Conservation (phyloP, 2,329 filamentous ascomycete species). For the Gyromitra esculenta region DNA sequence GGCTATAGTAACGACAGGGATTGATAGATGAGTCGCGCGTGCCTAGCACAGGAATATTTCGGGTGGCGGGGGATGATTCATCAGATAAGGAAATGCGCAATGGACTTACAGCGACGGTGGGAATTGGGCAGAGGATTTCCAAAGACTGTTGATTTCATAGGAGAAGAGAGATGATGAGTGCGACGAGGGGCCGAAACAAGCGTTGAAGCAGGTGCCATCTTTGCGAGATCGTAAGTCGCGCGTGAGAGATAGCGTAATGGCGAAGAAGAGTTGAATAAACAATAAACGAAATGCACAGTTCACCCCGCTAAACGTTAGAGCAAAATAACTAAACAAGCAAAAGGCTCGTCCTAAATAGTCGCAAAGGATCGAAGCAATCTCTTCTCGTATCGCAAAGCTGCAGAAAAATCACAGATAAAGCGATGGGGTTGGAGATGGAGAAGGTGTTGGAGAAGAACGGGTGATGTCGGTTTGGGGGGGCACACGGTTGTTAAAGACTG, state of each 20-base stretch:
- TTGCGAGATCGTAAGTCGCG: slow-evolving; percentile 17
- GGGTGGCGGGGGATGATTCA: slow-evolving; percentile 51
- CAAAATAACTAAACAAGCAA: slow-evolving; percentile 10
- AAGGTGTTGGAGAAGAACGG: slow-evolving; percentile 28
- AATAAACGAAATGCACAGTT: slow-evolving; percentile 25
- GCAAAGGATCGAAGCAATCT: slow-evolving; percentile 10
- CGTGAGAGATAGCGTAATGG: slow-evolving; percentile 7
- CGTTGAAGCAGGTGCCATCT: slow-evolving; percentile 47
- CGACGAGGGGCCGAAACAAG: slow-evolving; percentile 38
- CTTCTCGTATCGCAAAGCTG: slow-evolving; percentile 15
- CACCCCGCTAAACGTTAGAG: slow-evolving; percentile 1
- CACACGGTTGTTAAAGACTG: slow-evolving; percentile 45
- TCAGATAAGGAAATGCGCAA: slow-evolving; percentile 15
- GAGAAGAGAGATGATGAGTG: slow-evolving; percentile 26
- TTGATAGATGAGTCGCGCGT: slow-evolving; percentile 26
- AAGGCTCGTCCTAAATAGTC: slow-evolving; percentile 1
- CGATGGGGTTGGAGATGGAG: slow-evolving; percentile 25
- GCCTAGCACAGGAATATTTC: slow-evolving; percentile 38
- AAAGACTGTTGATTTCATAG: slow-evolving; percentile 40
- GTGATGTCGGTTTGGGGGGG: slow-evolving; percentile 27
- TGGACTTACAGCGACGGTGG: slow-evolving; percentile 42
- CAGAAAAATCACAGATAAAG: slow-evolving; percentile 17
- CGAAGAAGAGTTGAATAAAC: slow-evolving; percentile 10
- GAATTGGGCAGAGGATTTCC: slow-evolving; percentile 32
- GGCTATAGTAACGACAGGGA: slow-evolving; percentile 38